Evolutionary conservation across 768 basidiomycete genomes (phyloP).

Genomic region (Amanita exitialis): DNA sequence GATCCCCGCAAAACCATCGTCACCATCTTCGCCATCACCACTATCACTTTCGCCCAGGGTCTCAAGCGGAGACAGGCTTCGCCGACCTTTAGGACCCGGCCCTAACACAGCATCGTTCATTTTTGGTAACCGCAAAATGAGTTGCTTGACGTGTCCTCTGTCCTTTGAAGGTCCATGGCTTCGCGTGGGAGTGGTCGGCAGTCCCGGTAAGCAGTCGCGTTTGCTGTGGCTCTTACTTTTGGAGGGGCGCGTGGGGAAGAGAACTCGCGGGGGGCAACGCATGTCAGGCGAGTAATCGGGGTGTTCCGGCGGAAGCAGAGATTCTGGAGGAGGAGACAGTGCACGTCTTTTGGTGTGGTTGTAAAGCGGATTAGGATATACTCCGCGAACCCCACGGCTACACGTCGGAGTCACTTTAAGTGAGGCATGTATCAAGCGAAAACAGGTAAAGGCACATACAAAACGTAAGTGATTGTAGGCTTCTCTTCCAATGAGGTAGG

Average conservation of each 20-base stretch:
- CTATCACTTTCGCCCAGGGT: neutral
- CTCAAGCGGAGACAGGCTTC: neutral
- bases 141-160: neutral
- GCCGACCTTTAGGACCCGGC: neutral
- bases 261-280: conserved; percentile 42
- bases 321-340: conserved; percentile 32
- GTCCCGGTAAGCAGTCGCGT: neutral
- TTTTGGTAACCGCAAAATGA: neutral
- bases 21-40: neutral
- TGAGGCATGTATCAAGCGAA: neutral
- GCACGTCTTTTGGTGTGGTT: conserved; percentile 32
- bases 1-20: neutral
- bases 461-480: conserved; percentile 61
- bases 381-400: conserved; percentile 60
- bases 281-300: conserved; percentile 55
- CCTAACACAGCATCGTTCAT: neutral
- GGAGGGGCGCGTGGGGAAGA: conserved; percentile 34
- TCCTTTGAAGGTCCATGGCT: neutral
- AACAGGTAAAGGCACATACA: conserved; percentile 36
- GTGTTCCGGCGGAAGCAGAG: conserved; percentile 48
- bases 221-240: conserved; percentile 6
- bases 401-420: neutral
- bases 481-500: conserved; percentile 39
- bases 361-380: conserved; percentile 56
- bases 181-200: conserved; percentile 1